Conservation (phyloP, 495 filamentous ascomycete genomes). For the Lineolata rhizophorae region DNA sequence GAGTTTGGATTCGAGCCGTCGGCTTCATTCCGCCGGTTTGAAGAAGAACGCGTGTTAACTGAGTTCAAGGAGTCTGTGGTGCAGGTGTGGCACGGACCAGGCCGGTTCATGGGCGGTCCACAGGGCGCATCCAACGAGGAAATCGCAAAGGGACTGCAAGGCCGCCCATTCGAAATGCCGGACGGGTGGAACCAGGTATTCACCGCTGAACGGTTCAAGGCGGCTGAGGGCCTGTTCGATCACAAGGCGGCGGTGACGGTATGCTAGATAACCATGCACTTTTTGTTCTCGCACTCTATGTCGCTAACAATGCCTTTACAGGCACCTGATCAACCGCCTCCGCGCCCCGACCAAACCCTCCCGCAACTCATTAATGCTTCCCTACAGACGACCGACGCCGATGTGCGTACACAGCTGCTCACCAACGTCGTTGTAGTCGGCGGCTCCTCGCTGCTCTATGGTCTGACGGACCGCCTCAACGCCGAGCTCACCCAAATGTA, state of each 20-base stretch:
- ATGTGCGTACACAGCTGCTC: conserved; percentile 62
- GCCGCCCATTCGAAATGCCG: conserved; percentile 86
- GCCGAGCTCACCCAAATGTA: conserved; percentile 57
- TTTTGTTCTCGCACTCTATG: neutral
- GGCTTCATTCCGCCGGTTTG: conserved; percentile 49
- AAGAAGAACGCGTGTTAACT: conserved; percentile 82
- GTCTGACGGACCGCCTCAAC: conserved; percentile 75
- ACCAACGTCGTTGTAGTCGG: conserved; percentile 87
- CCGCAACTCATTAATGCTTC: conserved; percentile 58
- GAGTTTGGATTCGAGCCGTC: conserved; percentile 41
- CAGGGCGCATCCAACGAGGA: conserved; percentile 45
- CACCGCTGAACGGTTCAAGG: conserved; percentile 60
- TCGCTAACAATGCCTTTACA: neutral
- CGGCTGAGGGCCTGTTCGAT: conserved; percentile 77
- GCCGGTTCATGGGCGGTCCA: conserved; percentile 34
- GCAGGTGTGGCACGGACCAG: conserved; percentile 74
- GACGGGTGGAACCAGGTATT: conserved; percentile 91
- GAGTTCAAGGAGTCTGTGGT: conserved; percentile 98
- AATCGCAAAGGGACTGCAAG: conserved; percentile 35
- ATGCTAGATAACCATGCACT: neutral
- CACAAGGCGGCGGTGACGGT: conserved; percentile 36
- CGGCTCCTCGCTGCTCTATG: conserved; percentile 60
- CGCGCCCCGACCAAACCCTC: conserved; percentile 50
- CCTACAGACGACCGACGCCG: conserved; percentile 61
- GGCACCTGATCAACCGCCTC: conserved; percentile 24